Evolutionary conservation across 345 rosid species (phyloP), one percentile per base, ranked within the genome.

Genomic region (Cardiospermum halicacabum): DNA sequence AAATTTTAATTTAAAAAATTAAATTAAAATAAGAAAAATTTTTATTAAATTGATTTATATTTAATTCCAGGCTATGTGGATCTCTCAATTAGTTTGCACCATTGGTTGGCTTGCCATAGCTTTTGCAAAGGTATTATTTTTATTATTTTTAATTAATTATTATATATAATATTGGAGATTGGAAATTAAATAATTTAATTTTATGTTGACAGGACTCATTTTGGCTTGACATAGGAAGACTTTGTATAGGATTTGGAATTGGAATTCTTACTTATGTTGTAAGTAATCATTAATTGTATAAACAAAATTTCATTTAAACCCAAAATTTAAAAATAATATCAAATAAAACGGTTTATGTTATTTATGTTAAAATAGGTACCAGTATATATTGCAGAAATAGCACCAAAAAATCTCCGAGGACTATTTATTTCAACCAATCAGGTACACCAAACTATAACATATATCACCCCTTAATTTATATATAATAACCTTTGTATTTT

Each of bases 101-200:
- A 28, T 69, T 3, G 89, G 96, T 16, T 85, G 94, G 94, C 65
- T 74, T 0, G 68, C 76, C 1, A 81, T 85, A 64, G 75, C 75
- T 40, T 77, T 78, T 42, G 81, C 85, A 3, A 67, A 88, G 91
- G 94, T 87, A 67, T 32, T 60, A 24, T 42, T 0, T 54, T 37
- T 37, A 22, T 22, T 32, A 3, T 7, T 4, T 10, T 15, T 25
- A 32, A 32, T 3, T 32, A 7, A 32, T 32, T 32, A 7, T 7
- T 12, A 9, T 30, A 15, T 36, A 13, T 42, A 32, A 3, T 3
- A 32, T 32, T 32, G 7, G 3, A 7, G 7, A 32, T 3, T 32
- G 36, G 36, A 32, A 32, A 32, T 62, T 64, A 32, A 65, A 53
- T n/a, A n/a, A n/a, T n/a, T n/a, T n/a, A n/a, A n/a, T n/a, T 58